phyloP scores from a whole-genome alignment of 2,329 filamentous ascomycete genomes.

The Xenoacremonium recifei region DNA sequence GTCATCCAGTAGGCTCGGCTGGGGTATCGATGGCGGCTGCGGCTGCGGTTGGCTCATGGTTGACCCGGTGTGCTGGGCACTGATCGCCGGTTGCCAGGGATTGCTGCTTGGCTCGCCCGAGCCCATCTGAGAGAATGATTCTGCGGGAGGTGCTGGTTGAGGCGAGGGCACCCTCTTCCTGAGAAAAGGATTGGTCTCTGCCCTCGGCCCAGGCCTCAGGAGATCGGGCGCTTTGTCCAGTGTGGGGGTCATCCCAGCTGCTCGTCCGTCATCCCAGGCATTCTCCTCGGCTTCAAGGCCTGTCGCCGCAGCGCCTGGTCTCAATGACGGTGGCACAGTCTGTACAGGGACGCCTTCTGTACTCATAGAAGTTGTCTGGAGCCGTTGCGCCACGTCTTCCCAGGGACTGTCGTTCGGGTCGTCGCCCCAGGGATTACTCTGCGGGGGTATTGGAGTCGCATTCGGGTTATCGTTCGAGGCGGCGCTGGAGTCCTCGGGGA shows the following conservation, averaged over 20 bases:
- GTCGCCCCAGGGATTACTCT: slow-evolving; percentile 25
- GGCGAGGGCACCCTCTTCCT: slow-evolving; percentile 42
- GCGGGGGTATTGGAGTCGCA: slow-evolving; percentile 7
- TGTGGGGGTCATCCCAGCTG: slow-evolving; percentile 6
- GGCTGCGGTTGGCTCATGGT: slow-evolving; percentile 2
- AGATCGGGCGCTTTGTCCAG: slow-evolving; percentile 28
- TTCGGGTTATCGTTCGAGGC: slow-evolving; percentile 3
- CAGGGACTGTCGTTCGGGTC: slow-evolving; percentile 19
- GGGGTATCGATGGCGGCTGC: slow-evolving; percentile 5
- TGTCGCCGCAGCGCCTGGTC: slow-evolving; percentile 28
- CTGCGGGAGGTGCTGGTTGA: slow-evolving; percentile 28
- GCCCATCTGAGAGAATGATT: slow-evolving; percentile 41
- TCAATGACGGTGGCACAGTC: slow-evolving; percentile 30
- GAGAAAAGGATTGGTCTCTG: slow-evolving; percentile 53
- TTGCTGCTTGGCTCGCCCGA: slow-evolving; percentile 40
- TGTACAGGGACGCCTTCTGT: slow-evolving; percentile 3
- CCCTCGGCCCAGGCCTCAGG: slow-evolving; percentile 31
- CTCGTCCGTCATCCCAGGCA: slow-evolving; percentile 29
- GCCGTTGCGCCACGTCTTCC: slow-evolving; percentile 22
- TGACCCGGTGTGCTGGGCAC: slow-evolving; percentile 14
- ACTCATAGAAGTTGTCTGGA: slow-evolving; percentile 7
- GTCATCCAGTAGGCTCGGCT: slow-evolving; percentile 21
- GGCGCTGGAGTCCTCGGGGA: slow-evolving; percentile 6
- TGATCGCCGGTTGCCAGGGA: slow-evolving; percentile 30
- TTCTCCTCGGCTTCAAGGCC: slow-evolving; percentile 26